phyloP scores from a whole-genome alignment of 2,329 filamentous ascomycete genomes.

The Ophiosphaerella herpotricha region DNA sequence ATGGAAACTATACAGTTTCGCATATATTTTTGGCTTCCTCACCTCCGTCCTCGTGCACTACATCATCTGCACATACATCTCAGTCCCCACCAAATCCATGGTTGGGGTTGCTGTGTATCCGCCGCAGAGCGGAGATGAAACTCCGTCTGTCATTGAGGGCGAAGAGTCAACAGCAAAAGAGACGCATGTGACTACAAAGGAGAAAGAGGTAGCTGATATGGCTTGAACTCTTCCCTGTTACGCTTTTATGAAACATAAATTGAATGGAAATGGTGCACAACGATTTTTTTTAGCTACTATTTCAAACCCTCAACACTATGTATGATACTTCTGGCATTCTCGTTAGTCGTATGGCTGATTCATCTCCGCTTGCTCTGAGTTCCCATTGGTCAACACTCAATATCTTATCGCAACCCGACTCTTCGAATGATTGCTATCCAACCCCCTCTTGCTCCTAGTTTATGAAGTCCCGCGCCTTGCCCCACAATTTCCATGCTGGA shows the following conservation, averaged over 20 bases:
- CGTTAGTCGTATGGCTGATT: conserved; percentile 20
- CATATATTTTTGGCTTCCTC: conserved; percentile 50
- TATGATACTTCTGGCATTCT: neutral
- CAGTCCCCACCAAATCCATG: conserved; percentile 38
- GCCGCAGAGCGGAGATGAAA: conserved; percentile 37
- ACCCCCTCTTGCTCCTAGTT: neutral
- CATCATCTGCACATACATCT: conserved; percentile 47
- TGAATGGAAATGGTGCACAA: too few relatives aligned
- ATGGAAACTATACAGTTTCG: conserved; percentile 51
- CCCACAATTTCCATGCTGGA: conserved; percentile 9
- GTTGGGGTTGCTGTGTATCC: conserved; percentile 47
- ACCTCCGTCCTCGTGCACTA: conserved; percentile 45
- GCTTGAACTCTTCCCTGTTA: conserved; percentile 4
- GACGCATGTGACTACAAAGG: conserved; percentile 20
- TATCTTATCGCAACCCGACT: conserved; percentile 20
- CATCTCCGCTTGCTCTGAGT: conserved; percentile 18
- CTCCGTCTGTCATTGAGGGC: conserved; percentile 23
- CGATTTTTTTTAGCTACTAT: too few relatives aligned
- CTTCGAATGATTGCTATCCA: conserved; percentile 3
- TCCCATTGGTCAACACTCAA: conserved; percentile 15
- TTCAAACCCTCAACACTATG: too few relatives aligned
- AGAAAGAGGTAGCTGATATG: conserved; percentile 30
- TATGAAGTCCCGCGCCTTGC: conserved; percentile 14
- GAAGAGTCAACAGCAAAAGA: conserved; percentile 27
- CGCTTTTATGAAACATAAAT: too few relatives aligned